Conservation (phyloP, 2,329 filamentous ascomycete genomes). For the Epichloe hybrida region DNA sequence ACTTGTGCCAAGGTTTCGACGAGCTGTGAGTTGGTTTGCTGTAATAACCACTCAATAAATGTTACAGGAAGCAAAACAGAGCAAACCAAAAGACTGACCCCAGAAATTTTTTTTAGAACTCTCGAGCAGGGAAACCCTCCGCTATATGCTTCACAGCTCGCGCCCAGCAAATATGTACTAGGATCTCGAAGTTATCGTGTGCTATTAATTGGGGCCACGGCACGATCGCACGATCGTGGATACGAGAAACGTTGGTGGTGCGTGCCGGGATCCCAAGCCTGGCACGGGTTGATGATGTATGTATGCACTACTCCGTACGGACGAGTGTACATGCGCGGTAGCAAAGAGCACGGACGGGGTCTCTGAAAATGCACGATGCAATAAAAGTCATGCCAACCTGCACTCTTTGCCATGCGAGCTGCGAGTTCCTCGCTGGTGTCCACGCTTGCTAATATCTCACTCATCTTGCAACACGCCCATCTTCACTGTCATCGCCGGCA, state of each 20-base stretch:
- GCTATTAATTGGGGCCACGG: not conserved
- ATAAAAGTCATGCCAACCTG: too few species aligned
- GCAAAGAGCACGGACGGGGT: too few species aligned
- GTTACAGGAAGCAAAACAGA: not conserved
- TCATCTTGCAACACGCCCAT: too few species aligned
- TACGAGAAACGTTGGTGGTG: not conserved
- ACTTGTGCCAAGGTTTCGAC: not conserved
- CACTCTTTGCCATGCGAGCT: too few species aligned
- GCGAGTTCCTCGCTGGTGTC: too few species aligned
- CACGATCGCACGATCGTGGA: conserved; percentile 1
- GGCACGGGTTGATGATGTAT: not conserved
- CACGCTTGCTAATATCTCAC: too few species aligned
- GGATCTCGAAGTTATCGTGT: not conserved
- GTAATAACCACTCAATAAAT: not conserved
- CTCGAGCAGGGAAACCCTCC: too few species aligned
- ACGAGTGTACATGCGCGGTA: not conserved
- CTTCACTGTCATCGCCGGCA: not conserved
- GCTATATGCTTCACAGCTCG: too few species aligned
- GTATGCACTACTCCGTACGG: not conserved
- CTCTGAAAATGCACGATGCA: too few species aligned
- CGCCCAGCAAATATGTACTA: not conserved
- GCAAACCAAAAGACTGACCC: not conserved
- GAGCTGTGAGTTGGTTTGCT: not conserved
- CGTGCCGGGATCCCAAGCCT: not conserved
- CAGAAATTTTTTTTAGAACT: not conserved